These are phyloP conservation scores for Lindgomyces ingoldianus DNA, from an alignment of 495 filamentous ascomycete genomes.

Conservation along the genomic window DNA sequence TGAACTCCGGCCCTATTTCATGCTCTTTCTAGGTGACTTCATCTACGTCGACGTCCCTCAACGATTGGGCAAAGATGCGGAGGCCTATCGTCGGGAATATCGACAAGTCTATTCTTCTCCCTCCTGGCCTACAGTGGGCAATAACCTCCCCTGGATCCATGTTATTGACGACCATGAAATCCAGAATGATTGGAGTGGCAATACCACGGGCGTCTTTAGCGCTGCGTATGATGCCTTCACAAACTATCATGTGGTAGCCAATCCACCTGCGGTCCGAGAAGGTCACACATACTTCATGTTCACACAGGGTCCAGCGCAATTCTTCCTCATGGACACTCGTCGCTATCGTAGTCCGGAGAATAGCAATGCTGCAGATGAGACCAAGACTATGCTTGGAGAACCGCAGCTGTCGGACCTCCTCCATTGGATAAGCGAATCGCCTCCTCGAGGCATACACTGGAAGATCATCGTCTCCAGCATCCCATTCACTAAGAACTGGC, in stretches of 20 bases:
- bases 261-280: conserved; percentile 67
- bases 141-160: conserved; percentile 90
- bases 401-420: conserved; percentile 79
- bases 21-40: conserved; percentile 99
- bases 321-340: conserved; percentile 93
- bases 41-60: conserved; percentile 94
- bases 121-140: conserved; percentile 70
- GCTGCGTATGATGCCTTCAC: conserved; percentile 82
- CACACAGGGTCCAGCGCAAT: conserved; percentile 81
- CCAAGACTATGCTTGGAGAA: conserved; percentile 83
- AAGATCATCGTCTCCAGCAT: conserved; percentile 86
- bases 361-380: conserved; percentile 38
- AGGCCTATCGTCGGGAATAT: conserved; percentile 87
- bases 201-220: conserved; percentile 69
- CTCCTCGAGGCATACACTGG: conserved; percentile 79
- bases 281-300: conserved; percentile 82
- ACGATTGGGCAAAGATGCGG: conserved; percentile 67
- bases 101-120: conserved; percentile 91
- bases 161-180: conserved; percentile 97
- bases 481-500: conserved; percentile 98
- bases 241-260: conserved; percentile 80
- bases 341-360: conserved; percentile 73
- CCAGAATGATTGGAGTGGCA: conserved; percentile 81
- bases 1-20: conserved; percentile 71
- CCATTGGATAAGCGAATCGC: conserved; percentile 67